Conservation (phyloP, 192 early-diverging fungal species). For the Umbelopsis ramanniana region DNA sequence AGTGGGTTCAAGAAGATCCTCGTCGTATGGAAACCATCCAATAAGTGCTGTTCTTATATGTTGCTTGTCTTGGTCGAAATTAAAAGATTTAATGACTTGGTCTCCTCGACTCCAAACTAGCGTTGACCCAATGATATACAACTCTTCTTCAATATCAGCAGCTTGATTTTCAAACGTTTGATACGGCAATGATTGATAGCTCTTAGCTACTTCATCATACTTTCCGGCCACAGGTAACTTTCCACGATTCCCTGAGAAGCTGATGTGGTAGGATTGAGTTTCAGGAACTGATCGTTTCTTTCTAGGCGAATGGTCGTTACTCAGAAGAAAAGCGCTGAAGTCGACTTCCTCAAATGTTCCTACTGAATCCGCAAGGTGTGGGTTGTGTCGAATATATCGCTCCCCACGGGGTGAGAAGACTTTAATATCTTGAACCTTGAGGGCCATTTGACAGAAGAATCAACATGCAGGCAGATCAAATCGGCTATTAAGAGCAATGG, state of each 20-base stretch:
- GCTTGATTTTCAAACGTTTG: neutral
- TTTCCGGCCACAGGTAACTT: neutral
- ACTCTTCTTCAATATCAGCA: neutral
- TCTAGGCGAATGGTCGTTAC: neutral
- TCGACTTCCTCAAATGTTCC: slow-evolving; percentile 14
- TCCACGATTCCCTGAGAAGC: neutral
- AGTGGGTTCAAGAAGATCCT: neutral
- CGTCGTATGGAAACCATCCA: slow-evolving; percentile 21
- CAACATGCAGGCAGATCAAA: neutral
- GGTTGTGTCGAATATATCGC: slow-evolving; percentile 14
- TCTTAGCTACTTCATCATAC: neutral
- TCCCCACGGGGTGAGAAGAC: slow-evolving; percentile 4
- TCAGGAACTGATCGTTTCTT: neutral
- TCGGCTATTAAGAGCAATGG: neutral
- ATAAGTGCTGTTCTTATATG: slow-evolving; percentile 14
- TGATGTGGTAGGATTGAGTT: neutral
- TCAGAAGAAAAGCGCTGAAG: neutral
- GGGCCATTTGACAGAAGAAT: neutral
- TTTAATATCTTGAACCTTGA: slow-evolving; percentile 19
- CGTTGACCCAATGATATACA: slow-evolving; percentile 11
- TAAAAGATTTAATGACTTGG: slow-evolving; percentile 4
- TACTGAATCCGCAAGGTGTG: neutral
- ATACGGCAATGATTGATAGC: neutral
- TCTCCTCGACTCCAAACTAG: slow-evolving; percentile 7
- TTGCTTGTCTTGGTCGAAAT: slow-evolving; percentile 7